Evolutionary conservation across 768 basidiomycete genomes (phyloP).

Genomic region (Coprinopsis strossmayeri): DNA sequence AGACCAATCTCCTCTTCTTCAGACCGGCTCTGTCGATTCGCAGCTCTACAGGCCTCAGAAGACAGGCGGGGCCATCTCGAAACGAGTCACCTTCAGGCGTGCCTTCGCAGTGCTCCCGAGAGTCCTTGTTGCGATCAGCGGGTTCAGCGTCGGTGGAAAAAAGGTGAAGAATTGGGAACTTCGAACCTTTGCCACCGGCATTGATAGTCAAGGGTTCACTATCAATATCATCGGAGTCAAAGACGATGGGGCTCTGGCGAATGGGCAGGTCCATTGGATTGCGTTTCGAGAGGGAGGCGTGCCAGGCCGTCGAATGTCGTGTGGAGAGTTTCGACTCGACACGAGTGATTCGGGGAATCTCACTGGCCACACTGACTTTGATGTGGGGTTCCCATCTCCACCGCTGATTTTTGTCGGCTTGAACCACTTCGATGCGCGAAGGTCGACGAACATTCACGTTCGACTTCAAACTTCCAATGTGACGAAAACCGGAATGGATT

Average conservation of each 20-base stretch:
- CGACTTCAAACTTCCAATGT: not conserved
- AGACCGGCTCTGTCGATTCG: too few relatives aligned
- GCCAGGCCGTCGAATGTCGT: not conserved
- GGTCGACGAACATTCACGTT: not conserved
- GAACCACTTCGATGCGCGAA: not conserved
- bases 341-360: too few relatives aligned
- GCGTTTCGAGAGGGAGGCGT: not conserved
- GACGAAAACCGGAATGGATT: not conserved
- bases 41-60: too few relatives aligned
- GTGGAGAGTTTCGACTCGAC: not conserved
- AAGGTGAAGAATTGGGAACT: not conserved
- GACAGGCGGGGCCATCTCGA: too few relatives aligned
- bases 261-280: not conserved
- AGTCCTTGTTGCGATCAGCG: too few relatives aligned
- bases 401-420: conserved; percentile 2
- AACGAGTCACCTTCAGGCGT: too few relatives aligned
- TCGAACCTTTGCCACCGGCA: not conserved
- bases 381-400: not conserved
- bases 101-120: too few relatives aligned
- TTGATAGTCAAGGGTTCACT: not conserved
- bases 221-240: not conserved
- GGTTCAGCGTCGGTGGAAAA: too few relatives aligned
- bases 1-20: too few relatives aligned
- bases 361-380: not conserved
- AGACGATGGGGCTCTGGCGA: not conserved